Evolutionary conservation across 1,139 yeast species (phyloP).

Genomic region (Lodderomyces pseudojiufengensis): DNA sequence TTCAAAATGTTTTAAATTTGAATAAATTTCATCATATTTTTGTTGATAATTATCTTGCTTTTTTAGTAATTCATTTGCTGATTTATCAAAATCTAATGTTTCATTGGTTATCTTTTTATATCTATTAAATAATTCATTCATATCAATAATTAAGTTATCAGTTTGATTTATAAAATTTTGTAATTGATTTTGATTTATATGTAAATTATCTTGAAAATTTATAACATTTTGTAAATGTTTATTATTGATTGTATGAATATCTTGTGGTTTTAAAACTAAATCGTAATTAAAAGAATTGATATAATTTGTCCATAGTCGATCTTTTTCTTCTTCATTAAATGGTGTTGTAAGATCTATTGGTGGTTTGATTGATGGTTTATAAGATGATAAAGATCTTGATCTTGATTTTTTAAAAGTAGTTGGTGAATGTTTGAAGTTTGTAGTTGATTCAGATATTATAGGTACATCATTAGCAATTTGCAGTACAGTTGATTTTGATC

Average conservation of each 20-base stretch:
- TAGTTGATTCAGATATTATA: conserved; percentile 11
- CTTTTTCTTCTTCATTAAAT: conserved; percentile 32
- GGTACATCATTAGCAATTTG: conserved; percentile 40
- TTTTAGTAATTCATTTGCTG: conserved; percentile 51
- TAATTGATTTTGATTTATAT: conserved; percentile 30
- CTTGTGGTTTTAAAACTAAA: conserved; percentile 29
- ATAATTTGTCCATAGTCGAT: conserved; percentile 28
- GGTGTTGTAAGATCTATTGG: conserved; percentile 24
- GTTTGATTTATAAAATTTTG: conserved; percentile 39
- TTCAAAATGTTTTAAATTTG: conserved; percentile 60
- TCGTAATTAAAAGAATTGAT: conserved; percentile 37
- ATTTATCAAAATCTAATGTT: conserved; percentile 60
- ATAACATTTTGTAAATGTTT: conserved; percentile 28
- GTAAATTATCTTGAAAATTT: conserved; percentile 42
- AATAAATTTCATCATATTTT: conserved; percentile 48
- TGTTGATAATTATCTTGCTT: conserved; percentile 45
- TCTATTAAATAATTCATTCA: conserved; percentile 44
- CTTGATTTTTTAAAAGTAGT: conserved; percentile 12
- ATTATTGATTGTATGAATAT: conserved; percentile 31
- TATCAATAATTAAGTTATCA: conserved; percentile 33
- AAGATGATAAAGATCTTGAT: conserved; percentile 18
- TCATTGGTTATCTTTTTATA: conserved; percentile 57
- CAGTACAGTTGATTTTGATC: conserved; percentile 54
- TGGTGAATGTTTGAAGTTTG: conserved; percentile 3
- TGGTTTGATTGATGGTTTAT: not conserved